Evolutionary conservation across 2,329 filamentous ascomycete species (phyloP), one percentile per base, ranked within the genome.

Genomic region (Cercospora zeina): DNA sequence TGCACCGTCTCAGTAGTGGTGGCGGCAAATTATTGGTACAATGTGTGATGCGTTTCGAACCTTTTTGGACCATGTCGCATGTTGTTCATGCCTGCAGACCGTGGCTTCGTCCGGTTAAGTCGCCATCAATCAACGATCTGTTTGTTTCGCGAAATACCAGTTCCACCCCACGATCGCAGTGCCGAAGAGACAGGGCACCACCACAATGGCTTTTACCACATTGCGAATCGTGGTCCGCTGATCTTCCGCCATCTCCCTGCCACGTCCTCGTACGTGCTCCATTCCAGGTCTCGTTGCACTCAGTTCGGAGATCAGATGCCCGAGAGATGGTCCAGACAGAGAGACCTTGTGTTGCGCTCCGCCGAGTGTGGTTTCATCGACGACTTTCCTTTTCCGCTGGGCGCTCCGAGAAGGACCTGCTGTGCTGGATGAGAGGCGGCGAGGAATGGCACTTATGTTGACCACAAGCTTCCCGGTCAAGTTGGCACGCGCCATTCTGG

Each of bases 281-380:
- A 71, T 72, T 3, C 69, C 70, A 24, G 69, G 67, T 50, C 66
- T 65, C n/a, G 70, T 71, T 13, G 69, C 67, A 37, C 68, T 70
- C 53, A 72, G 65, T 33, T 72, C 70, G 5, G 70, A 69, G 34
- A 72, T 62, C 6, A 72, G 50, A 51, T 72, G 70, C 7, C 69
- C 71, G 5, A 72, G 61, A 9, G 71, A 72, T 1, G 70, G 63
- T 33, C 69, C 68, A 19, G 67, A 69, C 11, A 72, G 56, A 1
- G 70, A 72, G 5, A 71, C 69, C 53, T 69, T 69, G 62, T 72
- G 71, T 36, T 70, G 63, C 30, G 67, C 66, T n/a, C 64, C 62
- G 2, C 59, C 62, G 27, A 64, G 50, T 9, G 65, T 68, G 2
- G 64, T 61, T 16, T 69, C 67, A 36, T 67, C 66, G 14, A 65